Percentiles rank a stretch among this genome's conserved stretches.
Evolutionary conservation across 192 early-diverging fungal species (phyloP).

Genomic region (Backusella luteola): DNA sequence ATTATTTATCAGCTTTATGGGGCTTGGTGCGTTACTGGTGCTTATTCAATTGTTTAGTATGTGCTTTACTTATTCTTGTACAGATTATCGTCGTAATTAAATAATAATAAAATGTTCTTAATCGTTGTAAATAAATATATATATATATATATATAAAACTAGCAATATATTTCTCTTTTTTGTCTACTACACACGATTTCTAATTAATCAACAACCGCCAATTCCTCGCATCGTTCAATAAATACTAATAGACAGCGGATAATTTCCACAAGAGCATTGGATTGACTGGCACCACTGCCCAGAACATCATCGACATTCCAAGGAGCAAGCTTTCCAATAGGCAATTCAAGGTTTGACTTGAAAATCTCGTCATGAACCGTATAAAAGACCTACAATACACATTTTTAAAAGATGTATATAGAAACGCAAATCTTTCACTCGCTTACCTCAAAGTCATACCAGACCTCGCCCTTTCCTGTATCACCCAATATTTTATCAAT

Average conservation of each 20-base stretch:
- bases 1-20: neutral
- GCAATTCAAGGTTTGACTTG: slow-evolving; percentile 26
- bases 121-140: neutral
- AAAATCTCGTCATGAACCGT: slow-evolving; percentile 18
- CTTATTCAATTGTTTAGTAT: neutral
- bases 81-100: neutral
- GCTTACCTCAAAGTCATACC: slow-evolving; percentile 39
- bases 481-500: slow-evolving; percentile 25
- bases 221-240: slow-evolving; percentile 27
- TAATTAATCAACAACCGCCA: neutral
- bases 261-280: slow-evolving; percentile 25
- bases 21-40: neutral
- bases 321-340: slow-evolving; percentile 27
- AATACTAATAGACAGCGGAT: slow-evolving; percentile 36
- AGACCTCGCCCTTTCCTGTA: slow-evolving; percentile 28
- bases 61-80: neutral
- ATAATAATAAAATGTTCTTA: neutral
- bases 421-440: neutral
- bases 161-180: neutral
- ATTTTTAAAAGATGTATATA: too few relatives aligned
- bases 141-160: neutral
- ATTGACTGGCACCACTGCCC: slow-evolving; percentile 13
- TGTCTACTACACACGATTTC: neutral
- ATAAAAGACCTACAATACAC: slow-evolving; percentile 15
- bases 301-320: slow-evolving; percentile 41